These are phyloP conservation scores for Exserohilum turcica DNA, from an alignment of 2,329 filamentous ascomycete species.

Conservation along the genomic window DNA sequence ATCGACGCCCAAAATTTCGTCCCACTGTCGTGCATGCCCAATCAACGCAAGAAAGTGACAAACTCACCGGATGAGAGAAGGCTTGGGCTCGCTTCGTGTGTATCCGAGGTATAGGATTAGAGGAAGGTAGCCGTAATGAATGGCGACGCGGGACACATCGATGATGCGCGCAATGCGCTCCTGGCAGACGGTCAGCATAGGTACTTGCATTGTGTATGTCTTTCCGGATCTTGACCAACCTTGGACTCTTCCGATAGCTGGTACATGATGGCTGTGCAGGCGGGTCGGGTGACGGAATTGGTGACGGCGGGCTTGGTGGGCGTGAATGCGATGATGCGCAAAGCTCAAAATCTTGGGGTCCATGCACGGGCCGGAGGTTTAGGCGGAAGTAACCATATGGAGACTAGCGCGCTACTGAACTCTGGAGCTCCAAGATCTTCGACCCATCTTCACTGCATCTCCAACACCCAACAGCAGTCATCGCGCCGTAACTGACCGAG, in stretches of 20 bases:
- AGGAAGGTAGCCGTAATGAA: constrained; percentile 98
- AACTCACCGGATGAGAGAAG: constrained; percentile 72
- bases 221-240: constrained; percentile 57
- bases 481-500: background rate
- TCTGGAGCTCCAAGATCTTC: constrained; percentile 31
- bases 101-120: constrained; percentile 97
- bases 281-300: constrained; percentile 1
- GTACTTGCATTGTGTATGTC: background rate
- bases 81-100: constrained; percentile 89
- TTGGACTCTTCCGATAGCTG: constrained; percentile 95
- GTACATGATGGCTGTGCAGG: constrained; percentile 50
- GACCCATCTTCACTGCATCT: constrained; percentile 8
- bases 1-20: no score
- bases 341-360: constrained; percentile 31
- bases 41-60: background rate
- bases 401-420: constrained; percentile 13
- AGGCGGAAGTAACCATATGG: constrained; percentile 11
- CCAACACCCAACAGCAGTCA: constrained; percentile 8
- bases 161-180: constrained; percentile 98
- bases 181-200: constrained; percentile 55
- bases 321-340: constrained; percentile 19
- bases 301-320: constrained; percentile 9
- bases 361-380: constrained; percentile 9
- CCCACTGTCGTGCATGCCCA: background rate
- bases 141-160: constrained; percentile 87